Evolutionary conservation across 2,329 filamentous ascomycete species (phyloP).

Genomic region (Hypocrella siamensis): DNA sequence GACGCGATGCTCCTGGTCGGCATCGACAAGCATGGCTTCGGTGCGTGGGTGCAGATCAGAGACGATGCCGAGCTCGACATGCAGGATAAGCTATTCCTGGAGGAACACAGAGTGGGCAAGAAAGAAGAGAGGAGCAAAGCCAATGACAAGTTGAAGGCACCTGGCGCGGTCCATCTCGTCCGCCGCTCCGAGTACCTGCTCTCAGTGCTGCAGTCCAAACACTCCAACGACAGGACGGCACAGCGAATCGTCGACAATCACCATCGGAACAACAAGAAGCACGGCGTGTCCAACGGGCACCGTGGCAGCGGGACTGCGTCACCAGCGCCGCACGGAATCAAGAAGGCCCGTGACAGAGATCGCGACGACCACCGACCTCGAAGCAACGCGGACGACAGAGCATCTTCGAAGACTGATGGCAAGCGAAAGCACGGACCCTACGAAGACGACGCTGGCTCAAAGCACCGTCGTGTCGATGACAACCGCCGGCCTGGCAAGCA

Average conservation of each 20-base stretch:
- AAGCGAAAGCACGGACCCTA: slow-evolving; percentile 46
- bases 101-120: slow-evolving; percentile 96
- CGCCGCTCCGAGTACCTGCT: slow-evolving; percentile 88
- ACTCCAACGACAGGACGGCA: slow-evolving; percentile 59
- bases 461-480: slow-evolving; percentile 25
- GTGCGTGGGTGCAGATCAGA: slow-evolving; percentile 86
- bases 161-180: slow-evolving; percentile 92
- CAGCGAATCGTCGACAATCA: slow-evolving; percentile 81
- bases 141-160: slow-evolving; percentile 71
- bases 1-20: slow-evolving; percentile 95
- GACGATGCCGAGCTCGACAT: slow-evolving; percentile 81
- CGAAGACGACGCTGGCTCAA: slow-evolving; percentile 26
- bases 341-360: slow-evolving; percentile 31
- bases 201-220: slow-evolving; percentile 80
- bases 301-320: slow-evolving; percentile 55
- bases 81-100: slow-evolving; percentile 82
- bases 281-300: slow-evolving; percentile 38
- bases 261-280: slow-evolving; percentile 85
- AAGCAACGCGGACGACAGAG: slow-evolving; percentile 34
- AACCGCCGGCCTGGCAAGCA: slow-evolving; percentile 20
- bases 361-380: slow-evolving; percentile 35
- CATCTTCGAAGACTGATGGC: slow-evolving; percentile 33
- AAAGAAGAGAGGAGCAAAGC: slow-evolving; percentile 79
- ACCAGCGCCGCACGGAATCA: slow-evolving; percentile 39
- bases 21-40: slow-evolving; percentile 86